Conservation (phyloP, 2,329 filamentous ascomycete genomes). For the Elsinoe australis region DNA sequence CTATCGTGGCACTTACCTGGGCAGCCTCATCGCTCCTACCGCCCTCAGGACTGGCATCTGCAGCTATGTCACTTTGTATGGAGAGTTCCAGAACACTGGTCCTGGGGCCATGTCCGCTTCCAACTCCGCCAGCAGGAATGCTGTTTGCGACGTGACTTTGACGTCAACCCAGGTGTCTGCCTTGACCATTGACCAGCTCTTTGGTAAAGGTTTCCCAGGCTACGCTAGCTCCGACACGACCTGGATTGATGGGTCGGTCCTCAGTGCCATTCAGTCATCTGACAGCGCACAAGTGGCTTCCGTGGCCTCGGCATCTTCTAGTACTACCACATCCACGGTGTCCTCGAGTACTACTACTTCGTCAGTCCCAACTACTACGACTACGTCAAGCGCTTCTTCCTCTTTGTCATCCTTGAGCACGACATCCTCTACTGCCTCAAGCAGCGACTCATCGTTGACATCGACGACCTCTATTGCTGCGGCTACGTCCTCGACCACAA, state of each 20-base stretch:
- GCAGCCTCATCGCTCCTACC: constrained; percentile 32
- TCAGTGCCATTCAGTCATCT: constrained; percentile 30
- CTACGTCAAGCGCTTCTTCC: not conserved
- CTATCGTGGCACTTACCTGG: constrained; percentile 36
- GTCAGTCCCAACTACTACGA: not conserved
- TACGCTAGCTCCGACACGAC: constrained; percentile 30
- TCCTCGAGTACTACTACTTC: not conserved
- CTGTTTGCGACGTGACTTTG: constrained; percentile 31
- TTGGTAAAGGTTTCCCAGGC: constrained; percentile 30
- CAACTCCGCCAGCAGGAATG: constrained; percentile 31
- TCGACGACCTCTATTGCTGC: not conserved
- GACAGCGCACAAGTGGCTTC: constrained; percentile 25
- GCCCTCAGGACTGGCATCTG: constrained; percentile 31
- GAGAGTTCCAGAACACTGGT: constrained; percentile 38
- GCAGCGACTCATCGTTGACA: constrained; percentile 2
- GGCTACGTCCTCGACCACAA: not conserved
- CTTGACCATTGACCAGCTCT: constrained; percentile 33
- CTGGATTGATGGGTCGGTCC: constrained; percentile 35
- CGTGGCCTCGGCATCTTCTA: not conserved
- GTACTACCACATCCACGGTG: constrained; percentile 5
- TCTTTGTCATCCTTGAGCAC: no score
- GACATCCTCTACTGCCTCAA: not conserved
- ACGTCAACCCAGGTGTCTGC: constrained; percentile 31
- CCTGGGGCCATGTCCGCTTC: constrained; percentile 34
- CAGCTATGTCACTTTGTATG: constrained; percentile 29